phyloP scores from a whole-genome alignment of 2,329 filamentous ascomycete genomes.

The Cladosporium sp. region DNA sequence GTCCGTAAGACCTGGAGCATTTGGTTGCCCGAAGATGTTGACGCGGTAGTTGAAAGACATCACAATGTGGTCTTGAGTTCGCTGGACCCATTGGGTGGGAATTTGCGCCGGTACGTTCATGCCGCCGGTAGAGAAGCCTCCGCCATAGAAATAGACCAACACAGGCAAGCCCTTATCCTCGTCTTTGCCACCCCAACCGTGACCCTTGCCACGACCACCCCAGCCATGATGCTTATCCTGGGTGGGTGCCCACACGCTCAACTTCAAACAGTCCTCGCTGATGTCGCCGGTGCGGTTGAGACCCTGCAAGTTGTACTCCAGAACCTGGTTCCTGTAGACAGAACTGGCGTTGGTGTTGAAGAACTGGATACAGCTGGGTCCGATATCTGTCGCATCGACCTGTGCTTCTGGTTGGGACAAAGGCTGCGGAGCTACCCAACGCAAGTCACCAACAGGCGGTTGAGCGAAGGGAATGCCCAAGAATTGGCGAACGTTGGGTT shows the following conservation, averaged over 20 bases:
- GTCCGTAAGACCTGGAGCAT: constrained; percentile 4
- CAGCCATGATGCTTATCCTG: background rate
- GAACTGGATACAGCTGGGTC: constrained; percentile 27
- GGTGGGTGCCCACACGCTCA: constrained; percentile 44
- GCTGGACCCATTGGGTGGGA: constrained; percentile 53
- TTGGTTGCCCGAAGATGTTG: constrained; percentile 12
- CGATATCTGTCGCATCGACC: constrained; percentile 23
- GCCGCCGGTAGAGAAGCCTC: constrained; percentile 37
- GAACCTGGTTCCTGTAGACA: constrained; percentile 22
- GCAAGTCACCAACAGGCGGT: constrained; percentile 21
- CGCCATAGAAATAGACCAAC: constrained; percentile 47
- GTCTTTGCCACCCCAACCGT: constrained; percentile 1
- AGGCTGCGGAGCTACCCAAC: constrained; percentile 21
- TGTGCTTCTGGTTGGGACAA: constrained; percentile 19
- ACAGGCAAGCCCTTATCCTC: constrained; percentile 35
- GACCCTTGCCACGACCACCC: background rate
- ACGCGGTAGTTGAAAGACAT: constrained; percentile 61
- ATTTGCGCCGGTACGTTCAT: constrained; percentile 56
- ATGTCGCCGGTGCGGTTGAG: constrained; percentile 26
- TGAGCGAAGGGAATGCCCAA: constrained; percentile 25
- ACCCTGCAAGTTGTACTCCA: constrained; percentile 29
- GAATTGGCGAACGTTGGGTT: constrained; percentile 57
- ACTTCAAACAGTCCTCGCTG: constrained; percentile 45
- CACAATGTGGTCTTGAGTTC: constrained; percentile 46
- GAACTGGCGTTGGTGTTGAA: constrained; percentile 17